Evolutionary conservation across 1,284 basidiomycete species (phyloP).

Genomic region (Cronartium ribicola): DNA sequence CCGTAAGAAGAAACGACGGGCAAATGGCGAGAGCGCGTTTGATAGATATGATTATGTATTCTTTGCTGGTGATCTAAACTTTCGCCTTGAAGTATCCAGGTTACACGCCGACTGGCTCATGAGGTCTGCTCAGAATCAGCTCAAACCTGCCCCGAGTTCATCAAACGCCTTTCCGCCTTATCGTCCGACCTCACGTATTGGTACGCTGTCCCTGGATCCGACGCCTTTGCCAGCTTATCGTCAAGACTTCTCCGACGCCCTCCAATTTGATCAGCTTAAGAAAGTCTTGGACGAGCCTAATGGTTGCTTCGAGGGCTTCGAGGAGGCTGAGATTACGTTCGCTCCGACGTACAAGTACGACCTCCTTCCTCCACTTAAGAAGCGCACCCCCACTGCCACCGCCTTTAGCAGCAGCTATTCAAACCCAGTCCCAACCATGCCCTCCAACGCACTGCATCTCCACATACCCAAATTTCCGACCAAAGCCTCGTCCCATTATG

Average conservation of each 20-base stretch:
- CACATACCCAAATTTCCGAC: neutral
- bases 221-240: slow-evolving; percentile 46
- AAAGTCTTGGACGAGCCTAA: slow-evolving; percentile 63
- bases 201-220: slow-evolving; percentile 44
- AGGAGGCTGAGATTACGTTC: slow-evolving; percentile 66
- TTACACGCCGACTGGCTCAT: slow-evolving; percentile 59
- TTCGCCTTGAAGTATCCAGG: slow-evolving; percentile 57
- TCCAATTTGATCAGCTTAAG: slow-evolving; percentile 70
- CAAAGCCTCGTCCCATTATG: neutral
- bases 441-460: neutral
- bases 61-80: slow-evolving; percentile 67
- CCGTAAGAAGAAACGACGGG: neutral
- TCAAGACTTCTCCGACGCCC: slow-evolving; percentile 52
- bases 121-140: slow-evolving; percentile 52
- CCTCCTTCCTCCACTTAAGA: neutral
- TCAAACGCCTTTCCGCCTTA: neutral
- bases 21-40: slow-evolving; percentile 60
- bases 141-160: slow-evolving; percentile 29
- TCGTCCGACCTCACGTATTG: neutral
- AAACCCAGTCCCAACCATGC: neutral
- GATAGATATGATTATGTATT: slow-evolving; percentile 78
- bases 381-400: neutral
- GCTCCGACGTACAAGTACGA: slow-evolving; percentile 56
- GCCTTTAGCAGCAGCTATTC: neutral
- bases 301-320: slow-evolving; percentile 60